These are phyloP conservation scores for Phytophthora pluvialis DNA, from an alignment of 352 stramenopile species.

Conservation along the genomic window DNA sequence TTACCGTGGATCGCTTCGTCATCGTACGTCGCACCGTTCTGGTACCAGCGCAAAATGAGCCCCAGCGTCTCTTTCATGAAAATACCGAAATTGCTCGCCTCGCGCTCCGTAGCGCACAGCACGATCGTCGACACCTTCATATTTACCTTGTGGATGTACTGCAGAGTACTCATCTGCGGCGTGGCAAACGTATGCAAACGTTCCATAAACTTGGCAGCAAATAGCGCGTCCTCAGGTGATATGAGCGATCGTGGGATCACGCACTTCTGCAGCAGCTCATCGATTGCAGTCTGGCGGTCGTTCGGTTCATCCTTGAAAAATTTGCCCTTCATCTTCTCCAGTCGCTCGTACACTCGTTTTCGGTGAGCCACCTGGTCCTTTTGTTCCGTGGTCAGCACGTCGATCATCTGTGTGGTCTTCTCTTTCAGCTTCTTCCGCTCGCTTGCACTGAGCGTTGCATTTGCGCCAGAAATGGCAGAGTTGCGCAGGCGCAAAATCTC, in stretches of 20 bases:
- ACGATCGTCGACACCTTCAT: slow-evolving; percentile 82
- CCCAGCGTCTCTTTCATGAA: slow-evolving; percentile 84
- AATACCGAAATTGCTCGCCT: slow-evolving; percentile 87
- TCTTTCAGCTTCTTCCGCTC: slow-evolving; percentile 87
- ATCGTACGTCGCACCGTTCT: slow-evolving; percentile 79
- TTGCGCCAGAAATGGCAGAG: slow-evolving; percentile 49
- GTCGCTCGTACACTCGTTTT: slow-evolving; percentile 81
- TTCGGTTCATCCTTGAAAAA: slow-evolving; percentile 65
- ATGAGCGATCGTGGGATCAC: slow-evolving; percentile 80
- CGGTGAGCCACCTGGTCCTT: slow-evolving; percentile 87
- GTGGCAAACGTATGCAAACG: slow-evolving; percentile 77
- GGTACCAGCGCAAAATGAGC: slow-evolving; percentile 79
- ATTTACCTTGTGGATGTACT: slow-evolving; percentile 86
- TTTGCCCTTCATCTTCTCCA: slow-evolving; percentile 71
- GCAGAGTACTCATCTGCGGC: slow-evolving; percentile 73
- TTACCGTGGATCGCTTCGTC: slow-evolving; percentile 77
- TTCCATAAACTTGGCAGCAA: slow-evolving; percentile 87
- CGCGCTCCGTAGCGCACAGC: slow-evolving; percentile 82
- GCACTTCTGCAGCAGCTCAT: slow-evolving; percentile 82
- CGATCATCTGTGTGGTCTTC: slow-evolving; percentile 77
- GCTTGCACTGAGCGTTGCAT: slow-evolving; percentile 44
- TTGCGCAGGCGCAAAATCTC: slow-evolving; percentile 81
- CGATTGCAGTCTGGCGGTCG: slow-evolving; percentile 55
- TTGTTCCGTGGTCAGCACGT: slow-evolving; percentile 85
- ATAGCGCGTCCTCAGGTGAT: slow-evolving; percentile 86